Percentiles rank a stretch among this genome's conserved stretches.
phyloP scores from a whole-genome alignment of 805 yeast genomes.

The Ogataea siamensis region DNA sequence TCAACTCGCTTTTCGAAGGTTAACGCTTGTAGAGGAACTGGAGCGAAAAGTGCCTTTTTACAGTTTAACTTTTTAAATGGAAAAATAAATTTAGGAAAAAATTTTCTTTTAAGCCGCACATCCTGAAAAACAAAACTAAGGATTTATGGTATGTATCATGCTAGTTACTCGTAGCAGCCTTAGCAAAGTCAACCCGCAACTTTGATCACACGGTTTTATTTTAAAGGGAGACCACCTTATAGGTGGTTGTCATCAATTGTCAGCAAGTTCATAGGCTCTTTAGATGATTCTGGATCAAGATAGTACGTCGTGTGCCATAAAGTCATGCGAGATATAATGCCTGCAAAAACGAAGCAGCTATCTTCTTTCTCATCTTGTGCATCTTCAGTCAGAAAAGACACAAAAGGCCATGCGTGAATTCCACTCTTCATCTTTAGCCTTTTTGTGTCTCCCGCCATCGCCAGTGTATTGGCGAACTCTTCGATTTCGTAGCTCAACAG shows the following conservation, averaged over 20 bases:
- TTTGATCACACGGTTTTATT: too few species aligned
- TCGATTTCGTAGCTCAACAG: conserved; percentile 37
- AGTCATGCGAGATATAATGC: conserved; percentile 42
- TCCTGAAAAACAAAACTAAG: not conserved
- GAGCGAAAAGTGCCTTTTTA: not conserved
- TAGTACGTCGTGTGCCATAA: conserved; percentile 39
- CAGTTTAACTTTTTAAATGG: not conserved
- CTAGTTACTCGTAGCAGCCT: too few species aligned
- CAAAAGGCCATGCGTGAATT: conserved; percentile 50
- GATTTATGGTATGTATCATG: too few species aligned
- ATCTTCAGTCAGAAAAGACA: conserved; percentile 40
- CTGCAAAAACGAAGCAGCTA: conserved; percentile 39
- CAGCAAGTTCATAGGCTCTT: conserved; percentile 34
- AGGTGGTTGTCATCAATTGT: conserved; percentile 35
- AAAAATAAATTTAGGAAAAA: conserved; percentile 1
- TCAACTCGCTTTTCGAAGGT: not conserved
- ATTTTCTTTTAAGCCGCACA: conserved; percentile 11
- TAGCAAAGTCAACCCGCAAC: too few species aligned
- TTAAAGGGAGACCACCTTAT: too few species aligned
- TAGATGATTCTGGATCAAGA: conserved; percentile 22
- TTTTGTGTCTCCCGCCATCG: conserved; percentile 32
- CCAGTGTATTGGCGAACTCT: conserved; percentile 30
- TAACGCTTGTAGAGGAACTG: not conserved
- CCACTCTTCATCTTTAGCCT: conserved; percentile 35
- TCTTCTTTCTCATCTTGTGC: conserved; percentile 42